Percentiles rank a stretch among this genome's conserved stretches.
phyloP scores from a whole-genome alignment of 2,329 filamentous ascomycete species.

The Nemania sp. region DNA sequence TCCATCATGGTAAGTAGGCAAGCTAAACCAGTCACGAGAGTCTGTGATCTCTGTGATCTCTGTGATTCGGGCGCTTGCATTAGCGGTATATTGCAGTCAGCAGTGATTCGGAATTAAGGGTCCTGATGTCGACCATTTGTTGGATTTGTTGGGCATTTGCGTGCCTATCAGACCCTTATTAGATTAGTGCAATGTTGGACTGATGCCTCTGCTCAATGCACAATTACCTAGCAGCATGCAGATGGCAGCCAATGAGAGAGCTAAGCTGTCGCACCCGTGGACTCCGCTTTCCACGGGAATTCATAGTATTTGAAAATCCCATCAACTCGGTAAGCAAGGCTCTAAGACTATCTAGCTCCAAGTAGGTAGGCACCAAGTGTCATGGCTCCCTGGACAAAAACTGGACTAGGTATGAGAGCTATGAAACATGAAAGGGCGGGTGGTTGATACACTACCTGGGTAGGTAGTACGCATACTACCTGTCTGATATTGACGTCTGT shows the following conservation, averaged over 20 bases:
- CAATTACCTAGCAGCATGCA: background rate
- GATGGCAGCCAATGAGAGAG: background rate
- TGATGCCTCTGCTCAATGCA: background rate
- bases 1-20: background rate
- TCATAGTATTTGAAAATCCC: constrained; percentile 9
- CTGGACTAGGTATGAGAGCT: no score
- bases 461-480: no score
- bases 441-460: no score
- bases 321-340: constrained; percentile 20
- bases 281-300: background rate
- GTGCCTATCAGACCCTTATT: background rate
- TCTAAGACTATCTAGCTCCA: background rate
- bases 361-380: background rate
- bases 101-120: constrained; percentile 14
- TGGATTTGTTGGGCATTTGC: background rate
- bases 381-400: background rate
- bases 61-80: constrained; percentile 24
- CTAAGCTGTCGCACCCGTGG: background rate
- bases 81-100: constrained; percentile 11
- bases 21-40: background rate
- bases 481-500: no score
- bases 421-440: no score
- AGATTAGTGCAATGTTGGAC: constrained; percentile 1
- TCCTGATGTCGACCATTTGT: background rate
- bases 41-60: background rate